Evolutionary conservation across 1,284 basidiomycete genomes (phyloP).

Genomic region (Malassezia slooffiae): DNA sequence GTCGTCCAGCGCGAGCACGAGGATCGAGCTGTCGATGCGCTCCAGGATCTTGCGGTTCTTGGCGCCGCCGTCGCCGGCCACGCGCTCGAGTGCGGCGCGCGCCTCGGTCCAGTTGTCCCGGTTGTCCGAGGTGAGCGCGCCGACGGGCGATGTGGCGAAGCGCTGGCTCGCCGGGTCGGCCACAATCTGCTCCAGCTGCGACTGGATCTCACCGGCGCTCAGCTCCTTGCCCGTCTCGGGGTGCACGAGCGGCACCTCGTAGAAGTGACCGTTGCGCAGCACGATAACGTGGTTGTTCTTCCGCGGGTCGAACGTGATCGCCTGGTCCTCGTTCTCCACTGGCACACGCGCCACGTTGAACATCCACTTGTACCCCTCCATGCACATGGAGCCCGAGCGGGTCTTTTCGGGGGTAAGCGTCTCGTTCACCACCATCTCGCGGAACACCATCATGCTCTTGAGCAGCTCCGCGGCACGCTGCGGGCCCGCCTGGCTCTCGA

Average conservation of each 20-base stretch:
- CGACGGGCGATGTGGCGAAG: constrained; percentile 56
- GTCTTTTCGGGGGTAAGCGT: constrained; percentile 81
- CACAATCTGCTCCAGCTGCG: constrained; percentile 70
- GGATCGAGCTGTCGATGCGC: constrained; percentile 78
- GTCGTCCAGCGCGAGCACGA: constrained; percentile 77
- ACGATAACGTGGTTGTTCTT: constrained; percentile 80
- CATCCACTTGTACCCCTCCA: constrained; percentile 94
- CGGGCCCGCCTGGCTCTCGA: constrained; percentile 24
- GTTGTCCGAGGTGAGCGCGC: constrained; percentile 75
- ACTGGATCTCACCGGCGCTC: constrained; percentile 64
- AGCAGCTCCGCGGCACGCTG: constrained; percentile 37
- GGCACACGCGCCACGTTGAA: constrained; percentile 87
- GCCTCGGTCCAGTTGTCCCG: constrained; percentile 82
- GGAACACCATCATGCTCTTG: constrained; percentile 43
- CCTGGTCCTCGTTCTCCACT: constrained; percentile 68
- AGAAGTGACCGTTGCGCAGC: constrained; percentile 82
- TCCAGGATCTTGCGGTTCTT: constrained; percentile 61
- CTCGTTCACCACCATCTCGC: constrained; percentile 48
- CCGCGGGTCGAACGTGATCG: constrained; percentile 65
- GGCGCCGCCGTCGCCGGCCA: constrained; percentile 53
- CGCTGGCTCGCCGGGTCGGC: constrained; percentile 58
- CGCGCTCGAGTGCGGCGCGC: constrained; percentile 52
- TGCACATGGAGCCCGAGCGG: constrained; percentile 70
- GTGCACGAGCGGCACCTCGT: constrained; percentile 57
- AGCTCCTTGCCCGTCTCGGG: constrained; percentile 55